Percentiles rank a stretch among this genome's conserved stretches.
These are phyloP conservation scores for Suillus americanus DNA, from an alignment of 768 basidiomycete genomes.

Conservation along the genomic window DNA sequence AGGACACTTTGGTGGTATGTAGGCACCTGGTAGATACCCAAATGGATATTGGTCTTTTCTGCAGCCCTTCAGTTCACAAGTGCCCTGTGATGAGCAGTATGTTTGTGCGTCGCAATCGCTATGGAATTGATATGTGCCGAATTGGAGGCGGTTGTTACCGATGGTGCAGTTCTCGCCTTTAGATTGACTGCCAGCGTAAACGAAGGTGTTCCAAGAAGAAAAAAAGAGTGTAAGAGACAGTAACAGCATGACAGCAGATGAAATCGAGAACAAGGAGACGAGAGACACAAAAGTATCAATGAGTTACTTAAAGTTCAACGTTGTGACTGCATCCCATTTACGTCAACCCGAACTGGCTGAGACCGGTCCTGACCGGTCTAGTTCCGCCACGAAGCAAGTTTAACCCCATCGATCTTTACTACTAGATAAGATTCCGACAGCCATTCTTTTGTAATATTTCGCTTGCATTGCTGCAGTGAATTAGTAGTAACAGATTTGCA, in stretches of 20 bases:
- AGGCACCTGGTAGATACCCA: constrained; percentile 48
- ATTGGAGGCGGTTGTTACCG: constrained; percentile 64
- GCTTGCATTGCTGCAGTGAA: too few relatives aligned
- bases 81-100: constrained; percentile 58
- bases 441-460: too few relatives aligned
- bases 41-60: constrained; percentile 78
- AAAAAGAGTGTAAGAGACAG: constrained; percentile 55
- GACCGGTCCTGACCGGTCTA: background rate
- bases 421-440: too few relatives aligned
- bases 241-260: constrained; percentile 21
- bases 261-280: constrained; percentile 2
- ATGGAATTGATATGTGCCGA: constrained; percentile 78
- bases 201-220: constrained; percentile 39
- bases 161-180: constrained; percentile 50
- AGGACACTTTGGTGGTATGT: constrained; percentile 62
- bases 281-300: background rate
- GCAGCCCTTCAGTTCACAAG: constrained; percentile 67
- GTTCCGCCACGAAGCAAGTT: background rate
- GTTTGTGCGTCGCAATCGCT: constrained; percentile 72
- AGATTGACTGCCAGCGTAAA: constrained; percentile 46
- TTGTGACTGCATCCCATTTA: background rate
- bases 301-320: background rate
- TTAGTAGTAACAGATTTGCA: background rate
- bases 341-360: background rate
- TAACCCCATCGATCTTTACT: too few relatives aligned